A percentile compares a stretch with the other conserved stretches of the same genome.
phyloP scores from a whole-genome alignment of 441 rosid genomes.

The Pelargonium australe region DNA sequence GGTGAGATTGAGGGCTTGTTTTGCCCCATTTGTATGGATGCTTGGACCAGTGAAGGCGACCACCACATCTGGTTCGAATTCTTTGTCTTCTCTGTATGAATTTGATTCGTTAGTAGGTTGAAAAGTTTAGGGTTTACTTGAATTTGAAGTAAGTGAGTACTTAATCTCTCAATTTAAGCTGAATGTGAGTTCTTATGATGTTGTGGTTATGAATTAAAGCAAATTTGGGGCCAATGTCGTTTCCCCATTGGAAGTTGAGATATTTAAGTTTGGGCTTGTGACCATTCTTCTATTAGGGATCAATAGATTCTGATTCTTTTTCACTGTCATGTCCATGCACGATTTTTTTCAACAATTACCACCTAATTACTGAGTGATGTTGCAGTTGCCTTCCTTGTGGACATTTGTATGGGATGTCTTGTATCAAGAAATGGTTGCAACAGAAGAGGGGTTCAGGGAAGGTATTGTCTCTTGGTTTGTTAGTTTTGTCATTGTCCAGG shows the following conservation, averaged over 20 bases:
- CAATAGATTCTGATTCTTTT: neutral
- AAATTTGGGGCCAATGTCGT: neutral
- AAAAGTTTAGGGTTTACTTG: neutral
- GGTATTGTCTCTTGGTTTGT: slow-evolving; percentile 35
- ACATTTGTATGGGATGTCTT: slow-evolving; percentile 73
- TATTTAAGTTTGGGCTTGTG: neutral
- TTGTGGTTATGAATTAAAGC: neutral
- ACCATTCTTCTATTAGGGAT: neutral
- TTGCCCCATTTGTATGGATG: slow-evolving; percentile 80
- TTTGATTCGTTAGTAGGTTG: neutral
- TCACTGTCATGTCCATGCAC: neutral
- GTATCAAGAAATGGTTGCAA: slow-evolving; percentile 66
- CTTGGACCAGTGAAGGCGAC: slow-evolving; percentile 60
- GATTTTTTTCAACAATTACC: neutral
- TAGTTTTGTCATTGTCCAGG: neutral
- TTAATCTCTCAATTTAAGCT: neutral
- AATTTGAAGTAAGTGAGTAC: neutral
- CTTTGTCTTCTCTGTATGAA: neutral
- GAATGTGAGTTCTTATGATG: neutral
- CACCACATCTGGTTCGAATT: slow-evolving; percentile 58
- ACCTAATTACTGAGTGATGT: neutral
- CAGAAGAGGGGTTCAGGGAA: slow-evolving; percentile 46
- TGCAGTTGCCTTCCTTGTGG: slow-evolving; percentile 92
- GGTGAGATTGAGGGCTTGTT: slow-evolving; percentile 55
- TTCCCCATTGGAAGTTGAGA: neutral